Evolutionary conservation across 176 grass and related monocot genomes (phyloP).

Genomic region (Luzula sylvatica): DNA sequence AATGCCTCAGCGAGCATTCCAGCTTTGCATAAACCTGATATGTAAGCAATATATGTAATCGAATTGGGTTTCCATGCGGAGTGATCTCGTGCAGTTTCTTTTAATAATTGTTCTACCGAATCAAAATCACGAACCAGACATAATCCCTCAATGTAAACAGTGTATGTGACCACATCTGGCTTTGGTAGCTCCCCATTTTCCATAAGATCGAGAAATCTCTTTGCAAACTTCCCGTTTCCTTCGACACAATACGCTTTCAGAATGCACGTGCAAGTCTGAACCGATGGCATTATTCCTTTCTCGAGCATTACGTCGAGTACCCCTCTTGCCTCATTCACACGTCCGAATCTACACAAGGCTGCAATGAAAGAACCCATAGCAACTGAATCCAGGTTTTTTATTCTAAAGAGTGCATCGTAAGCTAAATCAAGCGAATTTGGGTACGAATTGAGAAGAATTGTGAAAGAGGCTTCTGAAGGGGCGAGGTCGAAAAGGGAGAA

Average conservation of each 20-base stretch:
- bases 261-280: conserved; percentile 42
- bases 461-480: conserved; percentile 34
- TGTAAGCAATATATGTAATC: conserved; percentile 66
- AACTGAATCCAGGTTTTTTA: conserved; percentile 29
- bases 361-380: conserved; percentile 39
- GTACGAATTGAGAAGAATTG: conserved; percentile 27
- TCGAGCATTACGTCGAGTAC: conserved; percentile 53
- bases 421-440: conserved; percentile 5
- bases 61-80: conserved; percentile 52
- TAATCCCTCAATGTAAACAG: conserved; percentile 48
- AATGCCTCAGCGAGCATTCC: conserved; percentile 44
- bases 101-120: conserved; percentile 37
- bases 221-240: conserved; percentile 33
- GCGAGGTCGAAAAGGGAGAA: conserved; percentile 17
- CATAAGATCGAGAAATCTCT: conserved; percentile 37
- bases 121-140: conserved; percentile 32
- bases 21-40: conserved; percentile 48
- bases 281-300: conserved; percentile 15
- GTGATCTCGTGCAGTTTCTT: conserved; percentile 24
- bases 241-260: conserved; percentile 41
- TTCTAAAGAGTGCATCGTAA: conserved; percentile 17
- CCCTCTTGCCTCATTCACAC: conserved; percentile 38
- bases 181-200: conserved; percentile 14
- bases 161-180: conserved; percentile 60
- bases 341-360: conserved; percentile 28